Evolutionary conservation across 495 filamentous ascomycete genomes (phyloP).

Genomic region (Clavariopsis aquatica): DNA sequence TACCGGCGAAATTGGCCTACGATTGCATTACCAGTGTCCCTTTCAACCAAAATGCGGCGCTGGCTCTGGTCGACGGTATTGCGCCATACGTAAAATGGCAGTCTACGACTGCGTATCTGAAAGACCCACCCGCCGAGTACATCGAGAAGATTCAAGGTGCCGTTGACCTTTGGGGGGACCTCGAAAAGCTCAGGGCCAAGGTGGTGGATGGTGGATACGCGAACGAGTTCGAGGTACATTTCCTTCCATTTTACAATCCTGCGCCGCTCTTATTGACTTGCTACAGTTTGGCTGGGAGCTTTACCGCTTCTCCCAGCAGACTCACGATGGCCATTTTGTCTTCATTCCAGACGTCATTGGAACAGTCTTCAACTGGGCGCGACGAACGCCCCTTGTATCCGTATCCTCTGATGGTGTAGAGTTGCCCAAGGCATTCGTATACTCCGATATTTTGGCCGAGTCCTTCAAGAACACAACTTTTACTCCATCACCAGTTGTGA

Average conservation of each 20-base stretch:
- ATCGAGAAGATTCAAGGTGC: constrained; percentile 41
- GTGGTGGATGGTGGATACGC: constrained; percentile 28
- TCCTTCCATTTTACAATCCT: background rate
- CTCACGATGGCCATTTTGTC: constrained; percentile 45
- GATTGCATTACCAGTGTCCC: constrained; percentile 39
- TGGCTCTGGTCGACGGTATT: constrained; percentile 35
- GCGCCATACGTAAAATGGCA: constrained; percentile 43
- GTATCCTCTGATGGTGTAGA: constrained; percentile 40
- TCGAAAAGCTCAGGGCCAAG: constrained; percentile 37
- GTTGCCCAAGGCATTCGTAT: constrained; percentile 40
- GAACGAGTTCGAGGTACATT: constrained; percentile 40
- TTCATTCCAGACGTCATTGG: constrained; percentile 42
- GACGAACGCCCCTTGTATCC: constrained; percentile 40
- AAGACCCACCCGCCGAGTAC: constrained; percentile 43
- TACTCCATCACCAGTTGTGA: constrained; percentile 36
- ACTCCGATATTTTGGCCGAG: constrained; percentile 39
- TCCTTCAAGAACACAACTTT: constrained; percentile 40
- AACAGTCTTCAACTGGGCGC: constrained; percentile 40
- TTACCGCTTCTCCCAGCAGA: constrained; percentile 38
- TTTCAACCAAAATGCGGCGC: constrained; percentile 35
- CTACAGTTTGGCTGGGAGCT: constrained; percentile 40
- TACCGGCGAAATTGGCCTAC: constrained; percentile 37
- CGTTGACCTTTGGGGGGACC: constrained; percentile 38
- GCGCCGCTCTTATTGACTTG: background rate
- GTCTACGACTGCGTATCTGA: constrained; percentile 40